Conservation (phyloP, 2,329 filamentous ascomycete genomes). For the Trichophyton schoenleinii region DNA sequence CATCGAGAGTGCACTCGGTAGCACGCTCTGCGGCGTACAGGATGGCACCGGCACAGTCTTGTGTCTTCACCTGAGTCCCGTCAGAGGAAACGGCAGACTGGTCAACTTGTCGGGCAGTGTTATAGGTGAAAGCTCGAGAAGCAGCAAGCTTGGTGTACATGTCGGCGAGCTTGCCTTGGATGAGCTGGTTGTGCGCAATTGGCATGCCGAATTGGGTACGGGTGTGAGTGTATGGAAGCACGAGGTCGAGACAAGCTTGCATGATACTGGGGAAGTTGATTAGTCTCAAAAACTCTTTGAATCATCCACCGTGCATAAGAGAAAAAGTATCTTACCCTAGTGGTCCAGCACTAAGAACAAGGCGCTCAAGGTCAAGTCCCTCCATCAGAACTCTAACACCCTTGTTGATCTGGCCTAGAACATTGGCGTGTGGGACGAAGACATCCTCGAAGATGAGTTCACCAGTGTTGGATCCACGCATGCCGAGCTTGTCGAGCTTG, state of each 20-base stretch:
- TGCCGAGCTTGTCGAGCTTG: conserved; percentile 95
- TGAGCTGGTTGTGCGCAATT: conserved; percentile 81
- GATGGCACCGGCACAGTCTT: conserved; percentile 91
- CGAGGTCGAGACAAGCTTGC: conserved; percentile 77
- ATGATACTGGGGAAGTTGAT: conserved; percentile 47
- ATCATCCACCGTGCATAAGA: neutral
- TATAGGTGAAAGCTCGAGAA: conserved; percentile 74
- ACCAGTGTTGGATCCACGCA: conserved; percentile 93
- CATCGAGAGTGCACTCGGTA: conserved; percentile 56
- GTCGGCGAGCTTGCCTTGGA: conserved; percentile 86
- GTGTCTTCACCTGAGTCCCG: conserved; percentile 50
- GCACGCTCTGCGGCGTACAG: conserved; percentile 85
- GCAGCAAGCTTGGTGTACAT: conserved; percentile 94
- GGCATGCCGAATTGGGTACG: conserved; percentile 78
- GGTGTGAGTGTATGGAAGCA: conserved; percentile 77
- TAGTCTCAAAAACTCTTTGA: neutral
- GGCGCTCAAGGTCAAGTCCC: conserved; percentile 81
- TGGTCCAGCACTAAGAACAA: conserved; percentile 83
- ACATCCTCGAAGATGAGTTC: conserved; percentile 85
- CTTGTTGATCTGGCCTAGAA: conserved; percentile 66
- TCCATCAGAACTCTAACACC: conserved; percentile 92
- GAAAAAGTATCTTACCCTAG: conserved; percentile 44
- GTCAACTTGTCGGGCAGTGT: conserved; percentile 67
- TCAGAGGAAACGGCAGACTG: conserved; percentile 42
- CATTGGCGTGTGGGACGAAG: conserved; percentile 71